Percentiles rank a stretch among this genome's conserved stretches.
Evolutionary conservation across 2,329 filamentous ascomycete genomes (phyloP).

Genomic region (Chrysosporium keratinophilum): DNA sequence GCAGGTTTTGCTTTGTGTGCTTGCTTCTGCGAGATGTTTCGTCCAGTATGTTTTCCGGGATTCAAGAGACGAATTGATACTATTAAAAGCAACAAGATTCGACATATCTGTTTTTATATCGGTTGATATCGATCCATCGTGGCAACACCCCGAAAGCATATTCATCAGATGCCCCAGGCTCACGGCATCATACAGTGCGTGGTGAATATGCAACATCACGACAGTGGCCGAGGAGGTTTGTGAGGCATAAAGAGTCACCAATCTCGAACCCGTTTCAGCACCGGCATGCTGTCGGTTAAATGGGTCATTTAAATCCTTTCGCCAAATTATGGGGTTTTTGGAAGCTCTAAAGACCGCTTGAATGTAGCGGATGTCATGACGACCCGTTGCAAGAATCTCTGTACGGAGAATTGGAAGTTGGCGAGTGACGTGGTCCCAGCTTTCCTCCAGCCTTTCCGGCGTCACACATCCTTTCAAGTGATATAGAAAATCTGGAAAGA

Average conservation of each 20-base stretch:
- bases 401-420: constrained; percentile 60
- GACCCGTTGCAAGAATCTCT: constrained; percentile 46
- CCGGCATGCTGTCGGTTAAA: constrained; percentile 14
- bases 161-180: constrained; percentile 58
- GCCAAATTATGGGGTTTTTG: constrained; percentile 27
- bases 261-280: constrained; percentile 17
- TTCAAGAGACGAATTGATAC: constrained; percentile 19
- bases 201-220: constrained; percentile 57
- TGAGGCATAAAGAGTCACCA: constrained; percentile 30
- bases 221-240: constrained; percentile 25
- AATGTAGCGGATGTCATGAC: constrained; percentile 44
- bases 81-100: constrained; percentile 34
- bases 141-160: constrained; percentile 40
- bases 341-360: constrained; percentile 49
- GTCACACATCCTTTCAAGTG: constrained; percentile 36
- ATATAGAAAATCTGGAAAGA: constrained; percentile 65
- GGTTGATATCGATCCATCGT: constrained; percentile 14
- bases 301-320: constrained; percentile 17
- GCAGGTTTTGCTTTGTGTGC: background rate
- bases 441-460: constrained; percentile 38
- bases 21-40: constrained; percentile 25
- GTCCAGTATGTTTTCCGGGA: constrained; percentile 38
- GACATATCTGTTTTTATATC: constrained; percentile 27
- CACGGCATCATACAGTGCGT: constrained; percentile 79
- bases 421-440: constrained; percentile 52